Evolutionary conservation across 2,329 filamentous ascomycete species (phyloP).

Genomic region (Trichoderma sp.): DNA sequence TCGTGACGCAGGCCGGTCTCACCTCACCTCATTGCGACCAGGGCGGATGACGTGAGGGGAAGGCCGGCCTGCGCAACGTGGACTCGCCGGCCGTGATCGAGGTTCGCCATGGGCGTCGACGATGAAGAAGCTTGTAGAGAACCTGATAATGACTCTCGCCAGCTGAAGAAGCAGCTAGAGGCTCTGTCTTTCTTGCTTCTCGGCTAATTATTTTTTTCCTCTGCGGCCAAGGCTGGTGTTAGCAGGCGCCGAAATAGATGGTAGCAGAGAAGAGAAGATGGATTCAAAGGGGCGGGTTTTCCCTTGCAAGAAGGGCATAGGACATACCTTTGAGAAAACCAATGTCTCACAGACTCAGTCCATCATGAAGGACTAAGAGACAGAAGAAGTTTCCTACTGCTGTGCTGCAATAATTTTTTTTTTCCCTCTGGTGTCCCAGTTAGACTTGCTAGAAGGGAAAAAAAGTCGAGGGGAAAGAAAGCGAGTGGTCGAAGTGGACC

Average conservation of each 20-base stretch:
- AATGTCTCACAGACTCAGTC: not conserved
- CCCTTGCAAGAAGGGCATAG: not conserved
- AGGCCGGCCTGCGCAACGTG: conserved; percentile 9
- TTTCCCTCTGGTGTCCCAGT: not conserved
- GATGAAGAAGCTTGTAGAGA: not conserved
- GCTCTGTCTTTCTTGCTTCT: not conserved
- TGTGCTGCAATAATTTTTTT: not conserved
- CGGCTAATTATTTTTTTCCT: not conserved
- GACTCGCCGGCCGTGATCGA: not conserved
- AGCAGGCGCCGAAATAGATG: not conserved
- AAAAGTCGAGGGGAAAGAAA: conserved; percentile 23
- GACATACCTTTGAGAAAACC: not conserved
- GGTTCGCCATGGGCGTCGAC: not conserved
- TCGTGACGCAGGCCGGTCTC: conserved; percentile 23
- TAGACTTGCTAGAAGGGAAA: conserved; percentile 14
- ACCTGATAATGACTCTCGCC: not conserved
- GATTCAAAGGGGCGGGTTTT: conserved; percentile 7
- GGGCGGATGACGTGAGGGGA: conserved; percentile 21
- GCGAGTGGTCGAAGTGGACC: conserved; percentile 25
- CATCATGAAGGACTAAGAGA: not conserved
- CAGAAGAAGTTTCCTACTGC: not conserved
- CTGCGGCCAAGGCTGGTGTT: not conserved
- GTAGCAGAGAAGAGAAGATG: not conserved
- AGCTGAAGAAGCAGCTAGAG: not conserved
- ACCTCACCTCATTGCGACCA: conserved; percentile 7